Conservation (phyloP, 2,329 filamentous ascomycete species). For the Neonectria hederae region DNA sequence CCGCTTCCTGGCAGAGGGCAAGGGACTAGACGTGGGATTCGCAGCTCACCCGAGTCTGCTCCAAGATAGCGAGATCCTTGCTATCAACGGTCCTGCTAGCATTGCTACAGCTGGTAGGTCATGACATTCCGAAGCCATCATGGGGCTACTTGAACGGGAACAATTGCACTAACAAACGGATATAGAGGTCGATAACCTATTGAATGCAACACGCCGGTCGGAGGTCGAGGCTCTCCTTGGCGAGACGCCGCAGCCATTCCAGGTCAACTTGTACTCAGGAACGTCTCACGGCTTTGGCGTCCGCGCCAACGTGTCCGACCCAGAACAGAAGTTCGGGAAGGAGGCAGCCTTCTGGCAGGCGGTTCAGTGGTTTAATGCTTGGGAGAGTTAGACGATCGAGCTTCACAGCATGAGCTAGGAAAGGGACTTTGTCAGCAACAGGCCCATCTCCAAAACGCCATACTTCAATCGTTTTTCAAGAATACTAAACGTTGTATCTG, state of each 20-base stretch:
- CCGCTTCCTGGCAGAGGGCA: conserved; percentile 60
- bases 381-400: not conserved
- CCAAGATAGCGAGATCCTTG: conserved; percentile 60
- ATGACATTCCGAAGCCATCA: not conserved
- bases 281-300: conserved; percentile 77
- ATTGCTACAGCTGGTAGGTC: conserved; percentile 30
- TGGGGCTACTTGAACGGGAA: not conserved
- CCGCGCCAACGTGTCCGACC: conserved; percentile 45
- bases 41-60: conserved; percentile 70
- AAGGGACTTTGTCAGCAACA: no score
- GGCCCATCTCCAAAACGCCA: conserved; percentile 21
- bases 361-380: not conserved
- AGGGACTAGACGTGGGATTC: conserved; percentile 63
- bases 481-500: conserved; percentile 20
- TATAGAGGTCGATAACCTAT: conserved; percentile 21
- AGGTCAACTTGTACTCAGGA: conserved; percentile 72
- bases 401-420: no score
- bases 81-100: conserved; percentile 21
- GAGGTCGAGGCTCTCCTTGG: conserved; percentile 25
- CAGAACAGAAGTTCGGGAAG: not conserved
- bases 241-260: conserved; percentile 57
- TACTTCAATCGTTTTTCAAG: conserved; percentile 9
- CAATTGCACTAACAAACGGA: not conserved
- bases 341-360: not conserved
- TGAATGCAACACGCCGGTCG: conserved; percentile 18